Conservation (phyloP, 345 rosid genomes). For the Nephelium lappaceum region DNA sequence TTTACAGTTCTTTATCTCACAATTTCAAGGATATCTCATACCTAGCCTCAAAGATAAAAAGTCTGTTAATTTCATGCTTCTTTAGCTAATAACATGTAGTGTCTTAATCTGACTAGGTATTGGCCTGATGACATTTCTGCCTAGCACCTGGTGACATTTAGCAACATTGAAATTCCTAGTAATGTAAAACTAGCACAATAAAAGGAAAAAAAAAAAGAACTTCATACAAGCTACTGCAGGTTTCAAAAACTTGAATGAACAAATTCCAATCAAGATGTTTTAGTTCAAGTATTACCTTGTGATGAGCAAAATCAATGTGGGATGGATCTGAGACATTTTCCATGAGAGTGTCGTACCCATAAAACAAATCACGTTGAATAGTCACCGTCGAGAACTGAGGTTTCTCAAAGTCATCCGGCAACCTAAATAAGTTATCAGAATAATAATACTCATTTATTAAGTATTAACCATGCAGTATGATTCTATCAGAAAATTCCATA, state of each 20-base stretch:
- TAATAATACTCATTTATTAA: constrained; percentile 9
- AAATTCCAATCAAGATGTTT: constrained; percentile 9
- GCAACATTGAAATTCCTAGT: background rate
- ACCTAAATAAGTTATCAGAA: constrained; percentile 45
- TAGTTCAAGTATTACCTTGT: constrained; percentile 56
- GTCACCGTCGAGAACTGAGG: constrained; percentile 89
- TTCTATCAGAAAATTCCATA: background rate
- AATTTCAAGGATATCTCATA: background rate
- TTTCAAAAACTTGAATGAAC: background rate
- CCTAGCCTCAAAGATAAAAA: background rate
- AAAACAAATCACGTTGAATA: constrained; percentile 88
- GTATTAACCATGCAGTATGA: background rate
- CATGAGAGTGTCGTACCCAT: constrained; percentile 96
- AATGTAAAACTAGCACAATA: background rate
- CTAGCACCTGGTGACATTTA: background rate
- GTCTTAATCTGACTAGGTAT: background rate
- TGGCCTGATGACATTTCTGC: background rate
- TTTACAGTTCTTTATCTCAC: background rate
- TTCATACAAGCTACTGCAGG: background rate
- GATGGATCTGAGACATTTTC: constrained; percentile 99
- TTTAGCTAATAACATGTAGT: background rate
- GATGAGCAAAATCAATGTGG: constrained; percentile 96
- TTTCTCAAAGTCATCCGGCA: constrained; percentile 85
- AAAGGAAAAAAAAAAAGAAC: no score
- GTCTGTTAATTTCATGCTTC: background rate